A percentile compares a stretch with the other conserved stretches of the same genome.
phyloP scores from a whole-genome alignment of 768 basidiomycete species.

The Cantharellus anzutake region DNA sequence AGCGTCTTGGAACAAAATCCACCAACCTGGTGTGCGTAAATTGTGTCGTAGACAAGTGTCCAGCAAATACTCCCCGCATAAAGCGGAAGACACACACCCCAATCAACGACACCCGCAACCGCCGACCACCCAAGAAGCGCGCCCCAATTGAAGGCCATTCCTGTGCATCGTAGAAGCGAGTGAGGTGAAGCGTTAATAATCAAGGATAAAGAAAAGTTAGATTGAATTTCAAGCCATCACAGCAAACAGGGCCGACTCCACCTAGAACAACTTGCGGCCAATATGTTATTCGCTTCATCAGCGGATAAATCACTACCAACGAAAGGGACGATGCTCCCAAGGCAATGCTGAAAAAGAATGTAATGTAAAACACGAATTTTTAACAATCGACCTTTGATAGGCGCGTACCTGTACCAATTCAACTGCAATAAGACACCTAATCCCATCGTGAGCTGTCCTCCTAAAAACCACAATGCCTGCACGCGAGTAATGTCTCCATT shows the following conservation, averaged over 20 bases:
- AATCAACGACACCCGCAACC: constrained; percentile 60
- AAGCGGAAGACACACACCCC: constrained; percentile 67
- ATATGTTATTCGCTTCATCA: constrained; percentile 93
- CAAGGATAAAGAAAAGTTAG: background rate
- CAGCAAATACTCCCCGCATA: constrained; percentile 82
- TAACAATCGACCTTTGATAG: no score
- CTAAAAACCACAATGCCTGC: constrained; percentile 70
- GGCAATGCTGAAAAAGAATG: constrained; percentile 40
- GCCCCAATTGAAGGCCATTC: constrained; percentile 95
- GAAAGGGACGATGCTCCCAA: constrained; percentile 84
- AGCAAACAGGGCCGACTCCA: constrained; percentile 17
- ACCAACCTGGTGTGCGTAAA: constrained; percentile 81
- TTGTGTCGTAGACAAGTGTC: constrained; percentile 94
- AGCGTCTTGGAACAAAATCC: background rate
- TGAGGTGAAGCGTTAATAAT: background rate
- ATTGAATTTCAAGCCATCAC: background rate
- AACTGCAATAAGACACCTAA: constrained; percentile 74
- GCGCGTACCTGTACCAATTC: constrained; percentile 78
- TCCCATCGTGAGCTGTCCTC: constrained; percentile 60
- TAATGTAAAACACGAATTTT: background rate
- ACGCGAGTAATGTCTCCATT: constrained; percentile 54
- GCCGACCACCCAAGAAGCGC: constrained; percentile 93
- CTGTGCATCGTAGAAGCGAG: constrained; percentile 21
- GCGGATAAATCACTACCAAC: constrained; percentile 74
- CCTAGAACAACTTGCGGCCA: constrained; percentile 96